Base-by-base conservation (phyloP, 2,329 filamentous ascomycete species). In the Microascus cirrosus region DNA sequence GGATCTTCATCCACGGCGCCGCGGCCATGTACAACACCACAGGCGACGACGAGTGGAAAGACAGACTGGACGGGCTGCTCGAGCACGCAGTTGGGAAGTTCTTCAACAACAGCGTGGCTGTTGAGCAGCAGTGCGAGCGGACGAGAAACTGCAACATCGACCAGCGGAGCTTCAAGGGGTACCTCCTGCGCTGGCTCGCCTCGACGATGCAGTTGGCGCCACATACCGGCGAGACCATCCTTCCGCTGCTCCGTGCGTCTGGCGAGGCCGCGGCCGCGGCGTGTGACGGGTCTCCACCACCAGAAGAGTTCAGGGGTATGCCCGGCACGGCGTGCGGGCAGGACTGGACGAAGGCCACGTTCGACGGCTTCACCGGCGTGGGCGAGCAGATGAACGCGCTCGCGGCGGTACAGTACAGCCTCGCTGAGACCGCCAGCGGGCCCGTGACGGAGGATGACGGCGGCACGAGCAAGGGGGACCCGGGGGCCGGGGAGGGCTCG, bases 141-240 rank as follows among this genome's bases (percentile, higher is more conserved):
- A 70, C 70, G 59, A 71, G 73, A 58, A 75, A 74, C 28, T 92
- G 88, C 76, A 81, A 89, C 71, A 77, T 77, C 61, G 87, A 91
- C 68, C 86, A 90, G 72, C 79, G 80, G 65, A 83, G 79, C 54
- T 91, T 90, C 81, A 91, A 91, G 72, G 87, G 85, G 12, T 90
- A 89, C 68, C 74, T 90, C 28, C 71, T 82, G 28, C 84, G 87
- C 52, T 91, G 85, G 82, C 70, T 86, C 66, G 77, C 81, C 1
- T 73, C 72, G 20, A 78, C 81, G 1, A 70, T 76, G 7, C 76
- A 80, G 66, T 67, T 85, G 64, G 81, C 78, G 1, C 79, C 83
- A 1, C 74, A 76, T 61, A 80, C 77, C 1, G 73, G 70, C 60
- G 69, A 75, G 54, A 70, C 66, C 4, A 78, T 86, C 61, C 72